Evolutionary conservation across 495 filamentous ascomycete species (phyloP), one percentile per base, ranked within the genome.

Genomic region (Aspergillus sclerotiicarbonarius): DNA sequence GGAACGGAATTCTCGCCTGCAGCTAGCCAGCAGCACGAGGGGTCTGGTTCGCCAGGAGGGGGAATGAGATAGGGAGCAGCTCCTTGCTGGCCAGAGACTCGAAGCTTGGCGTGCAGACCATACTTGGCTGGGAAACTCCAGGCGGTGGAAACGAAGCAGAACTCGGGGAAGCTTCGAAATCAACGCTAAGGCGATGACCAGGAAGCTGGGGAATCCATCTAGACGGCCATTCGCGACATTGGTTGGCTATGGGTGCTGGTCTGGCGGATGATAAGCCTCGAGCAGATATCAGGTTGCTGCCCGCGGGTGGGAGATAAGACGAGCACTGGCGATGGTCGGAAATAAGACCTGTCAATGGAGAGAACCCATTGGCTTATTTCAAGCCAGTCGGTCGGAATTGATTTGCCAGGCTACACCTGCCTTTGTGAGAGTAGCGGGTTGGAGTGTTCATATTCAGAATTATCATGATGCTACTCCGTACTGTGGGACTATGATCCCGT

Each of bases 51-150:
- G 13, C 12, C 37, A 41, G 37, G 37, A 41, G 1, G n/a, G 37
- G 37, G 37, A 41, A 35, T 35, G 47, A 33, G 48, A 35, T 35
- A 33, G 16, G 13, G 16, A 50, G 37, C 37, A 41, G 37, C 53
- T 45, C 45, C 41, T 53, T 41, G 51, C 51, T 39, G 41, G 53
- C 32, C 59, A 53, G 37, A 62, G n/a, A 29, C 29, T 29, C 51
- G 15, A 62, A 65, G 56, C 65, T 66, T 68, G 66, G 63, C 63
- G 53, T 48, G 1, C 37, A 50, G 49, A 54, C 50, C 55, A 71
- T 62, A 59, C 71, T 64, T 56, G 68, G 48, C 39, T 65, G 53
- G 73, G 71, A 59, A 76, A 57, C 58, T 73, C 30, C 54, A 71
- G 50, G 71, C 73, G 71, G 67, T 48, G 39, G 19, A 54, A 51